Evolutionary conservation across 2,329 filamentous ascomycete genomes (phyloP).

Genomic region (Salinomyces thailandicus): DNA sequence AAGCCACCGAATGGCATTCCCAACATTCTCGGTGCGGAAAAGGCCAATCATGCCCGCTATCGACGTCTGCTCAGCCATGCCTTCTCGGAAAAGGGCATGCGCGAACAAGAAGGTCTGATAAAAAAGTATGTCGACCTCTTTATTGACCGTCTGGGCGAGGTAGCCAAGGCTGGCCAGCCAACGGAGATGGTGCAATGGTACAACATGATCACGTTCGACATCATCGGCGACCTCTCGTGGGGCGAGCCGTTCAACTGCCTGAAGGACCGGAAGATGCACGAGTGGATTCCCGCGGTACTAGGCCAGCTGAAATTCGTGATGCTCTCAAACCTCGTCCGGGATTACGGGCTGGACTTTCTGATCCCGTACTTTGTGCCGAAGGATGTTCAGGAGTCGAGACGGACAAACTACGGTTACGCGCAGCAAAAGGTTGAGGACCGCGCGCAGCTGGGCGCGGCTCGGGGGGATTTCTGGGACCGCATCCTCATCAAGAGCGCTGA

Average conservation of each 20-base stretch:
- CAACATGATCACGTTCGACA: constrained; percentile 28
- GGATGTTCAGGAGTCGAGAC: constrained; percentile 16
- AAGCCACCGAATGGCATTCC: constrained; percentile 19
- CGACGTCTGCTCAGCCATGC: constrained; percentile 30
- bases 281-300: constrained; percentile 17
- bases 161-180: constrained; percentile 3
- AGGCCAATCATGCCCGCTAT: constrained; percentile 29
- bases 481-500: constrained; percentile 29
- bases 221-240: constrained; percentile 20
- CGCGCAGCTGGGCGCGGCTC: constrained; percentile 1
- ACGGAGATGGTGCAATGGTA: constrained; percentile 23
- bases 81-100: constrained; percentile 33
- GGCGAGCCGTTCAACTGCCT: constrained; percentile 18
- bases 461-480: constrained; percentile 38
- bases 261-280: constrained; percentile 15
- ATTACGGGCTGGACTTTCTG: constrained; percentile 2
- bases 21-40: constrained; percentile 24
- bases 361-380: constrained; percentile 13
- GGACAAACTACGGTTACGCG: constrained; percentile 8
- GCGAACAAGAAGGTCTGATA: constrained; percentile 30
- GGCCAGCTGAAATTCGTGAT: constrained; percentile 16
- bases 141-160: constrained; percentile 25
- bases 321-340: neutral
- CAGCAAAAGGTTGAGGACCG: constrained; percentile 12
- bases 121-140: constrained; percentile 30